A percentile compares a stretch with the other conserved stretches of the same genome.
Evolutionary conservation across 1,284 basidiomycete species (phyloP).

Genomic region (Rhodotorula mucilaginosa): DNA sequence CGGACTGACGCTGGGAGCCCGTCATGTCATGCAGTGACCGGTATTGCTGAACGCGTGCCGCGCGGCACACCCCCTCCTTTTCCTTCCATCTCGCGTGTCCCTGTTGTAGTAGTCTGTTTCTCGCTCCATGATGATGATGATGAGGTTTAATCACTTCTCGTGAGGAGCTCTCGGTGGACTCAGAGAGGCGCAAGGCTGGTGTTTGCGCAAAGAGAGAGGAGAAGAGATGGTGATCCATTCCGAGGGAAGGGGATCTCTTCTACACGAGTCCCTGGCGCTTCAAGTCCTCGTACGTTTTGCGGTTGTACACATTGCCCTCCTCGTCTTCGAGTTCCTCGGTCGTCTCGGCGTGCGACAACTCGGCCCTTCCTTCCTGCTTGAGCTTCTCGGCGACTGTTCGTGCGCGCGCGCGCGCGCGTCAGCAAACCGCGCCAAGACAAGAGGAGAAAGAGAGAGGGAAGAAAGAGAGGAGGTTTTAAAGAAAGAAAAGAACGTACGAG

Average conservation of each 20-base stretch:
- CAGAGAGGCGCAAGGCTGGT: background rate
- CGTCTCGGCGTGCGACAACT: slow-evolving; percentile 84
- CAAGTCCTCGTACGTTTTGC: slow-evolving; percentile 75
- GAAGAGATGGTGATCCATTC: background rate
- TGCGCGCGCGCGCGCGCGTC: too few species aligned
- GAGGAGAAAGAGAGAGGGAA: background rate
- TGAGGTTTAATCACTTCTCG: too few species aligned
- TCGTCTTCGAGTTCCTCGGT: slow-evolving; percentile 97
- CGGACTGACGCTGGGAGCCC: too few species aligned
- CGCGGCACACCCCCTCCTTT: too few species aligned
- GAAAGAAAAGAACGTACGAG: slow-evolving; percentile 59
- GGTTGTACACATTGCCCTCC: slow-evolving; percentile 84
- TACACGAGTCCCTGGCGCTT: slow-evolving; percentile 82
- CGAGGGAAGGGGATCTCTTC: background rate
- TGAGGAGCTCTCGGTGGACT: background rate
- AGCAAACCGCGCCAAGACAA: background rate
- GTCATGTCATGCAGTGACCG: slow-evolving; percentile 27
- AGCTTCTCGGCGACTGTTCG: slow-evolving; percentile 86
- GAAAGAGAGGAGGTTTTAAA: too few species aligned
- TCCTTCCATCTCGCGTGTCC: too few species aligned
- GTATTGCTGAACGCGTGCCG: slow-evolving; percentile 31
- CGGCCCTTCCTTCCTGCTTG: slow-evolving; percentile 86
- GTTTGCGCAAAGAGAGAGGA: background rate
- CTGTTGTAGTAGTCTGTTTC: too few species aligned
- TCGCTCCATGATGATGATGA: too few species aligned